Evolutionary conservation across 2,329 filamentous ascomycete genomes (phyloP).

Genomic region (Grosmannia serpens): DNA sequence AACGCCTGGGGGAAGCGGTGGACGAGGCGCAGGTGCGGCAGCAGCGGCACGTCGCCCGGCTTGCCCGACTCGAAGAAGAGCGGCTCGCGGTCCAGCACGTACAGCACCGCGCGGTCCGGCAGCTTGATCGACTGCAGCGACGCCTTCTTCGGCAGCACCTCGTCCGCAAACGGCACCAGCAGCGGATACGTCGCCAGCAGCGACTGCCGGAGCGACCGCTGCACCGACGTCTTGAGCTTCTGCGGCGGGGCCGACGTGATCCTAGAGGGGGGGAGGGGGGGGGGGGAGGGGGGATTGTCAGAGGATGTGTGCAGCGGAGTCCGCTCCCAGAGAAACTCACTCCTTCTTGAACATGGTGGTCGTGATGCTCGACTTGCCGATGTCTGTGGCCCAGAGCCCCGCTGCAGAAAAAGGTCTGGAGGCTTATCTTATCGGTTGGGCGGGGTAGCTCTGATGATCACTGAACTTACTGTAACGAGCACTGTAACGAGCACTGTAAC

Average conservation of each 20-base stretch:
- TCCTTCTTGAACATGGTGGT: constrained; percentile 84
- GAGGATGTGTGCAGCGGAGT: neutral
- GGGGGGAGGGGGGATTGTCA: neutral
- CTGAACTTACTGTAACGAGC: too few species aligned
- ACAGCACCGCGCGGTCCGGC: constrained; percentile 81
- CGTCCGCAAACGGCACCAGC: constrained; percentile 79
- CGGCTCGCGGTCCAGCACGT: constrained; percentile 64
- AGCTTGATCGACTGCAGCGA: constrained; percentile 86
- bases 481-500: too few species aligned
- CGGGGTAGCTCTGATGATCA: too few species aligned
- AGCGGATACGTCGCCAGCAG: constrained; percentile 77
- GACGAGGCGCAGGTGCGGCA: constrained; percentile 81
- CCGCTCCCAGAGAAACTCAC: constrained; percentile 30
- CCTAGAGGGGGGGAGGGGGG: constrained; percentile 29
- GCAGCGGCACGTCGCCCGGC: constrained; percentile 36
- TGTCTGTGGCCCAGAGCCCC: neutral
- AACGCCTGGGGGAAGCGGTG: constrained; percentile 84
- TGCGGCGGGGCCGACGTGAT: constrained; percentile 71
- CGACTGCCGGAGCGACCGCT: constrained; percentile 73
- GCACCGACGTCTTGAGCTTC: constrained; percentile 94
- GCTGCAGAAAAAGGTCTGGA: neutral
- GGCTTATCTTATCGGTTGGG: too few species aligned
- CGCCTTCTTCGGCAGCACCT: constrained; percentile 88
- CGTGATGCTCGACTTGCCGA: too few species aligned
- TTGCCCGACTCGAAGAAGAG: constrained; percentile 82